These are phyloP conservation scores for Theobroma cacao DNA, from an alignment of 345 rosid species.

Conservation along the genomic window DNA sequence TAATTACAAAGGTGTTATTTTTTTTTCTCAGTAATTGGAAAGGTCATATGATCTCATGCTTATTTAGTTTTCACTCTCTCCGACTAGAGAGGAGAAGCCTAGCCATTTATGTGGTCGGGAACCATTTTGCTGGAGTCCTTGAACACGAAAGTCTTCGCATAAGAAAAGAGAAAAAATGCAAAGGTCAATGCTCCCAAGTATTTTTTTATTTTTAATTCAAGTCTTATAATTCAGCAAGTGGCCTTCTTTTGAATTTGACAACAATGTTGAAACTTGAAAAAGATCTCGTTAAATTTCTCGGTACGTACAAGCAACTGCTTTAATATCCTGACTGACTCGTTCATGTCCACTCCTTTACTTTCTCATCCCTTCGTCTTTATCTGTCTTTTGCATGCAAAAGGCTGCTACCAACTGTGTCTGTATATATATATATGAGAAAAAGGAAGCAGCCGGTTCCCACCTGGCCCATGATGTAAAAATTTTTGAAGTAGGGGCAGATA, in stretches of 20 bases:
- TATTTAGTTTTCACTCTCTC: background rate
- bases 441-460: background rate
- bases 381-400: background rate
- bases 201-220: background rate
- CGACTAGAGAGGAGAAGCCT: background rate
- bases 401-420: background rate
- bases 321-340: background rate
- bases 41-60: too few relatives aligned
- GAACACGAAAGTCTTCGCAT: background rate
- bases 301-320: background rate
- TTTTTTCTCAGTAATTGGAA: too few relatives aligned
- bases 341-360: background rate
- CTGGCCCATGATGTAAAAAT: background rate
- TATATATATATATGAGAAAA: background rate
- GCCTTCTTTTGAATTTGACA: constrained; percentile 22
- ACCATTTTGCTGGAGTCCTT: background rate
- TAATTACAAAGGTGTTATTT: too few relatives aligned
- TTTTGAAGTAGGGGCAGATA: background rate
- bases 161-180: background rate
- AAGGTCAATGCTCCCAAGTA: background rate
- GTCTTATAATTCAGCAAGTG: constrained; percentile 2
- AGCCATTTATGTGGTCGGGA: background rate
- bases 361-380: background rate
- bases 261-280: constrained; percentile 24
- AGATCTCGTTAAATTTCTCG: background rate